Evolutionary conservation across 1,139 yeast species (phyloP).

Genomic region (Dujonia santamariae): DNA sequence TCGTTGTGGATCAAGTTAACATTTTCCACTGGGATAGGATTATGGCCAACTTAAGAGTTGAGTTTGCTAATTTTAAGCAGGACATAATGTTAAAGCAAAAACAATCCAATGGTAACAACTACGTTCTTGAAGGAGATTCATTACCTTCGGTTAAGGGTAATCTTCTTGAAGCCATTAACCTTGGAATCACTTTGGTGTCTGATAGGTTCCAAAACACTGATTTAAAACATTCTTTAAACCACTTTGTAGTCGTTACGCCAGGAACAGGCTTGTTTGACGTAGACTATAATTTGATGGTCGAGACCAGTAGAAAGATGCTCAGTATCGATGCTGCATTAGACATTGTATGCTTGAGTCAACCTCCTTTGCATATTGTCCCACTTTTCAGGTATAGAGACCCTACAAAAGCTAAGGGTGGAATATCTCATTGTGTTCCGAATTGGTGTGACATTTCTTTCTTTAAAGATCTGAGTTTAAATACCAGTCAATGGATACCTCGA

Average conservation of each 20-base stretch:
- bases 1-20: slow-evolving; percentile 93
- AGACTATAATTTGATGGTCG: slow-evolving; percentile 70
- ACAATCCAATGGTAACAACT: slow-evolving; percentile 11
- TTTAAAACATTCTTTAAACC: slow-evolving; percentile 80
- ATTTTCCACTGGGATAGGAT: slow-evolving; percentile 86
- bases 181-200: slow-evolving; percentile 76
- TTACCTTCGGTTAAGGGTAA: slow-evolving; percentile 90
- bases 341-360: slow-evolving; percentile 81
- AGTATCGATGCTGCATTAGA: slow-evolving; percentile 85
- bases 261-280: slow-evolving; percentile 95
- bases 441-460: slow-evolving; percentile 95
- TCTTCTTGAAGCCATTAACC: slow-evolving; percentile 78
- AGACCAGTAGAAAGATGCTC: slow-evolving; percentile 73
- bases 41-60: slow-evolving; percentile 82
- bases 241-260: slow-evolving; percentile 82
- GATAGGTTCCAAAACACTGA: slow-evolving; percentile 85
- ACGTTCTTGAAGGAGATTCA: slow-evolving; percentile 52
- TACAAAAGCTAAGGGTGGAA: slow-evolving; percentile 37
- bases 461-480: slow-evolving; percentile 49
- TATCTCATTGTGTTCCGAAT: slow-evolving; percentile 81
- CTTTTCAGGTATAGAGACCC: slow-evolving; percentile 65
- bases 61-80: slow-evolving; percentile 77
- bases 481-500: slow-evolving; percentile 81
- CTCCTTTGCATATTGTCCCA: slow-evolving; percentile 91
- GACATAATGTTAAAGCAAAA: slow-evolving; percentile 56